Evolutionary conservation across 768 basidiomycete species (phyloP), one percentile per base, ranked within the genome.

Genomic region (Leccinellum rugosiceps): DNA sequence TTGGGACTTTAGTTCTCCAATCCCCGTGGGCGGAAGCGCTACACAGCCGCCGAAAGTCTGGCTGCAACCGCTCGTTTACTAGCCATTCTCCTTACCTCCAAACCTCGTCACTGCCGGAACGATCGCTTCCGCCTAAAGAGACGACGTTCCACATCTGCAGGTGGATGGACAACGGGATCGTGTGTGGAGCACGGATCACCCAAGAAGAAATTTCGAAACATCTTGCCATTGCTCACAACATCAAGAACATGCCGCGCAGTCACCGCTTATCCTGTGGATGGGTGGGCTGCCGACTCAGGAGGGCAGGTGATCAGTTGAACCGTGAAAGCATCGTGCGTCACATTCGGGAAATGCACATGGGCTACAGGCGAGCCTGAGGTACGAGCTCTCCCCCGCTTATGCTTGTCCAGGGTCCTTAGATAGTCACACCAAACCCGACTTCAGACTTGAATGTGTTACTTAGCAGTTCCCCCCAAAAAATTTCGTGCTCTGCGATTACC

Each of bases 271-370:
- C 1, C 0, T 68, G 68, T 13, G 13, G 15, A 23, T 68, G 66
- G 66, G 0, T 2, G 0, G 52, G 52, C 1, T 67, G 66, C 28
- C 31, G 30, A 10, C 26, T 53, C 10, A 55, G 30, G 23, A 46
- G 53, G 15, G 28, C 17, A 1, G 49, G n/a, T 6, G 3, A 0
- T 3, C 6, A 0, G 14, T 44, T 68, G 19, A 68, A 65, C 0
- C 63, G 68, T 1, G 58, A 68, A 32, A 55, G 52, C 8, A 65
- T 68, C 3, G 41, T 53, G 2, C 56, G 68, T 0, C 68, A 68
- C 2, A n/a, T 68, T 0, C 45, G 55, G 0, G 68, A 70, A 32
- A 54, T 3, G 5, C 67, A 68, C 26, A 3, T 69, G 6, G 6
- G 50, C 4, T 47, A 10, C 34, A 67, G 15, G 32, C 60, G 65